Percentiles rank a stretch among this genome's conserved stretches.
Evolutionary conservation across 805 yeast genomes (phyloP).

Genomic region (Debaryomyces hansenii): DNA sequence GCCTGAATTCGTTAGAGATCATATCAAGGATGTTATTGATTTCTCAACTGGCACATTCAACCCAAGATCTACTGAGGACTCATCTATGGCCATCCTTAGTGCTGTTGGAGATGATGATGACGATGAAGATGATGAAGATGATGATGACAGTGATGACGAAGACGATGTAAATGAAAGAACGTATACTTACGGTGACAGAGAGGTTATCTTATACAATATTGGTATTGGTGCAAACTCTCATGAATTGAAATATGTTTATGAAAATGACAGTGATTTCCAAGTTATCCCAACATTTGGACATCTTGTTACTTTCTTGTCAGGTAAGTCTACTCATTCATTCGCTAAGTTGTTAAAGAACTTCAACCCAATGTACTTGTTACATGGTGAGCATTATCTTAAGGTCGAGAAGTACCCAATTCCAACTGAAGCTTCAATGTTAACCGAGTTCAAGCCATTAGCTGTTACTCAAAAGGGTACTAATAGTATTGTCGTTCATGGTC

Average conservation of each 20-base stretch:
- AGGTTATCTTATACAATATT: constrained; percentile 79
- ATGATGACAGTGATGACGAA: constrained; percentile 35
- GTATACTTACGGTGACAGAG: constrained; percentile 63
- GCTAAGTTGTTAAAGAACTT: constrained; percentile 69
- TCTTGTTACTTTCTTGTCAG: constrained; percentile 74
- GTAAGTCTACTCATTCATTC: constrained; percentile 56
- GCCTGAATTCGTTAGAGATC: constrained; percentile 70
- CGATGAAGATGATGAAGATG: constrained; percentile 47
- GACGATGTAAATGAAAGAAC: constrained; percentile 42
- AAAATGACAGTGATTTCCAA: constrained; percentile 73
- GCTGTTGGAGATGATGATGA: constrained; percentile 56
- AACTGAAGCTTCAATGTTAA: constrained; percentile 59
- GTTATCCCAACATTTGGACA: constrained; percentile 90
- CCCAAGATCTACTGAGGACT: constrained; percentile 67
- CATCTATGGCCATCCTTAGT: constrained; percentile 74
- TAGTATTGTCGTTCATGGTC: constrained; percentile 74
- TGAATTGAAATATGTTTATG: constrained; percentile 80
- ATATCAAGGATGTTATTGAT: constrained; percentile 66
- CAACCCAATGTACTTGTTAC: constrained; percentile 85
- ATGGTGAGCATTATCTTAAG: constrained; percentile 92
- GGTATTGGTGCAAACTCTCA: constrained; percentile 82
- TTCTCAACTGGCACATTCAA: constrained; percentile 56
- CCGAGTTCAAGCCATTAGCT: constrained; percentile 67
- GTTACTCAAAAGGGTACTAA: constrained; percentile 84
- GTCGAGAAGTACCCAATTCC: constrained; percentile 78